Conservation (phyloP, 768 basidiomycete genomes). For the Kockovaella imperatae region DNA sequence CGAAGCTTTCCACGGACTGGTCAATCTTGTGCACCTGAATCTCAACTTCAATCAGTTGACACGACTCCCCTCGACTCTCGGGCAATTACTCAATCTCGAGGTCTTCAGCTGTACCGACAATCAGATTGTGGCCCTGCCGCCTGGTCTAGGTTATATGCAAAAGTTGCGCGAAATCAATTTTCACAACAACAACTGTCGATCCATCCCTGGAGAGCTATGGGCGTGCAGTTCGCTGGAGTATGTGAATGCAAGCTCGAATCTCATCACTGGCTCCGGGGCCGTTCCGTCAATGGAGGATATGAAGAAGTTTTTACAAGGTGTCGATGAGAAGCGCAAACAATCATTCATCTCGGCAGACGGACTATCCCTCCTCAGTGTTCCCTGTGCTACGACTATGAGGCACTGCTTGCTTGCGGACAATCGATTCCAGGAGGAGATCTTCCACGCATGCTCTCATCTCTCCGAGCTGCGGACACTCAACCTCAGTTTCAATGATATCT, state of each 20-base stretch:
- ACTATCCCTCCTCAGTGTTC: background rate
- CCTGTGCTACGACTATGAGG: constrained; percentile 64
- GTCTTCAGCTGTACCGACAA: constrained; percentile 86
- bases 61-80: constrained; percentile 72
- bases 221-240: constrained; percentile 62
- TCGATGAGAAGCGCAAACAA: constrained; percentile 7
- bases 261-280: constrained; percentile 64
- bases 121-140: constrained; percentile 66
- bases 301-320: too few species aligned
- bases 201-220: constrained; percentile 73
- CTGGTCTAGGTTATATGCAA: constrained; percentile 65
- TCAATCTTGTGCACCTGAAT: constrained; percentile 61
- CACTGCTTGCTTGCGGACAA: constrained; percentile 87
- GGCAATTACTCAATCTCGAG: constrained; percentile 62
- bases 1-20: constrained; percentile 59
- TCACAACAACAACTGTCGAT: constrained; percentile 80
- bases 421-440: constrained; percentile 65
- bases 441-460: constrained; percentile 66
- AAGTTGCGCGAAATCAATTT: constrained; percentile 70
- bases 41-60: constrained; percentile 83
- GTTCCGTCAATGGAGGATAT: constrained; percentile 47
- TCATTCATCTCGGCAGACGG: constrained; percentile 3
- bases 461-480: constrained; percentile 75
- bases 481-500: constrained; percentile 88
- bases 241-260: constrained; percentile 84